phyloP scores from a whole-genome alignment of 495 filamentous ascomycete species.

The Trichocladium uniseriatum region DNA sequence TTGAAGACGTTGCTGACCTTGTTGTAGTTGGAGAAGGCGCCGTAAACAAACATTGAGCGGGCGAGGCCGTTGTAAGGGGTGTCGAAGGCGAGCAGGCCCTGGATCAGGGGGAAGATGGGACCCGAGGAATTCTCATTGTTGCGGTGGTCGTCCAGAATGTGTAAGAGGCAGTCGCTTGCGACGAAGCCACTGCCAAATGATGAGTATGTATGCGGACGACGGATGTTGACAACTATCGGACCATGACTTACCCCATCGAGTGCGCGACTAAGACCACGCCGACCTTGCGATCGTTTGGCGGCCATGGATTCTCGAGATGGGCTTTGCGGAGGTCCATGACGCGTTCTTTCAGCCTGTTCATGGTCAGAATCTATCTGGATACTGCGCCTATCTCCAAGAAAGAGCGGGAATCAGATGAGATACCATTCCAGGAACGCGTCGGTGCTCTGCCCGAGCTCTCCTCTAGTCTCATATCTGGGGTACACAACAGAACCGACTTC shows the following conservation, averaged over 20 bases:
- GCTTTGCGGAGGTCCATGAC: constrained; percentile 82
- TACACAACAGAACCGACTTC: constrained; percentile 64
- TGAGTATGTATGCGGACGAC: neutral
- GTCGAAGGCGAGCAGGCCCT: constrained; percentile 85
- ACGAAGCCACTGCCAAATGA: constrained; percentile 58
- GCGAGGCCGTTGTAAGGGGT: constrained; percentile 88
- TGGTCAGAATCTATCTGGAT: too few relatives aligned
- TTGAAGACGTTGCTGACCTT: constrained; percentile 68
- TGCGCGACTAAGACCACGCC: constrained; percentile 79
- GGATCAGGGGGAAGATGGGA: constrained; percentile 56
- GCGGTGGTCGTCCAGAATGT: constrained; percentile 33
- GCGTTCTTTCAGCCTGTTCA: constrained; percentile 67
- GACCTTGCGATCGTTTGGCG: constrained; percentile 78
- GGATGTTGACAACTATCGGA: too few relatives aligned
- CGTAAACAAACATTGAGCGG: constrained; percentile 80
- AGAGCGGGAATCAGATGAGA: constrained; percentile 1
- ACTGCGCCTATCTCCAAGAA: too few relatives aligned
- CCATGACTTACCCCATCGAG: constrained; percentile 62
- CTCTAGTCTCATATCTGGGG: constrained; percentile 85
- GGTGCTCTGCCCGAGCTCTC: constrained; percentile 71
- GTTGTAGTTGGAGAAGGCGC: constrained; percentile 80
- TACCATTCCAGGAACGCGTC: constrained; percentile 76
- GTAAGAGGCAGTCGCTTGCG: constrained; percentile 73
- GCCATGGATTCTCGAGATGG: constrained; percentile 61
- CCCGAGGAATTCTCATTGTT: constrained; percentile 13